phyloP scores from a whole-genome alignment of 2,329 filamentous ascomycete species.

The Ophiocordyceps camponoti-leonardi region DNA sequence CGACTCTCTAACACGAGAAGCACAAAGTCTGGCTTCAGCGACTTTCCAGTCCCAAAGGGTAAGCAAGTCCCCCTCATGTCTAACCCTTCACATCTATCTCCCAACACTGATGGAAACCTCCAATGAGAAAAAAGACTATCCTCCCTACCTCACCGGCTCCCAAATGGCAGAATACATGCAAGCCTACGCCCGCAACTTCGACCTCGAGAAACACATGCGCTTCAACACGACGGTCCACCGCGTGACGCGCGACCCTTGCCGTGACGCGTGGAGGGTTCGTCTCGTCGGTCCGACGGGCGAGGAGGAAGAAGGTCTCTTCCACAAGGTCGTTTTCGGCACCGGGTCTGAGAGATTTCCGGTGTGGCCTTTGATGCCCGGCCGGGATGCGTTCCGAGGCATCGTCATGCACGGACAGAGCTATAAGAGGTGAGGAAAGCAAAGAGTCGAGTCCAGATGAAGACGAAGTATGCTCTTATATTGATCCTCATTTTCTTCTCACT shows the following conservation, averaged over 20 bases:
- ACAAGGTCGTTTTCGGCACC: constrained; percentile 21
- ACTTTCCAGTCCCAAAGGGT: constrained; percentile 16
- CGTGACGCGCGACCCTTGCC: constrained; percentile 4
- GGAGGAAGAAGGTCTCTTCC: constrained; percentile 9
- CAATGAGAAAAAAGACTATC: constrained; percentile 1
- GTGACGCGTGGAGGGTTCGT: constrained; percentile 1
- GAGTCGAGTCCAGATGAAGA: too few relatives aligned
- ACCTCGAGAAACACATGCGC: constrained; percentile 10
- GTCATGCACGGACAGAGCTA: constrained; percentile 6
- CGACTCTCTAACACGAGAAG: not conserved
- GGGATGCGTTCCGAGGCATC: constrained; percentile 13
- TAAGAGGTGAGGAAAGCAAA: too few relatives aligned
- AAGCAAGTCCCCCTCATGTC: not conserved
- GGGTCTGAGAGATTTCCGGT: constrained; percentile 17
- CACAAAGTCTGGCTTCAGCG: constrained; percentile 16
- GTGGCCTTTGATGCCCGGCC: constrained; percentile 18
- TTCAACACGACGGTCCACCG: constrained; percentile 10
- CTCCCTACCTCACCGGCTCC: constrained; percentile 8
- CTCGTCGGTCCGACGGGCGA: not conserved
- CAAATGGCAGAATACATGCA: constrained; percentile 17
- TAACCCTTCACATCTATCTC: too few relatives aligned
- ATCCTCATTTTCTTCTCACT: not conserved
- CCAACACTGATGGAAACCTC: not conserved
- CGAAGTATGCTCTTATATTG: too few relatives aligned
- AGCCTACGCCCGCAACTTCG: constrained; percentile 16